Evolutionary conservation across 2,329 filamentous ascomycete genomes (phyloP), one percentile per base, ranked within the genome.

Genomic region (Pseudogymnoascus sp.): DNA sequence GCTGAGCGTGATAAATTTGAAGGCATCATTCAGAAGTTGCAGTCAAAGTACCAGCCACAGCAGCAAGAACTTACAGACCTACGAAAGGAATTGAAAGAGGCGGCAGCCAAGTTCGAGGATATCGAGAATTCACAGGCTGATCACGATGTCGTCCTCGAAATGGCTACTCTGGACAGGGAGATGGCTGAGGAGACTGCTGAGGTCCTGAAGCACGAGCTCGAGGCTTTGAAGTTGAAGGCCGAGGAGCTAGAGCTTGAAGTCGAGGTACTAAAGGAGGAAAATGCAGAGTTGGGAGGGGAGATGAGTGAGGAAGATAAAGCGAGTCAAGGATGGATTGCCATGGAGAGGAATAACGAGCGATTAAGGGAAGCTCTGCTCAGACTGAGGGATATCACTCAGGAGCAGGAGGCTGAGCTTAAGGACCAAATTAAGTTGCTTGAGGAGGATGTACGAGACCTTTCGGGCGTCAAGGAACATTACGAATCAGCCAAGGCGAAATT

Each of bases 141-240:
- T 68, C 87, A 96, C 74, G 95, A 97, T 31, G 84, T 87, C 3
- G 85, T 89, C 5, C 78, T 97, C 71, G 95, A 99, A 76, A 84
- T 95, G 75, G 91, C 92, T 5, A 88, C 90, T 0, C 79, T 99
- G 26, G 95, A 99, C 73, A 86, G 91, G 51, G 93, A 99, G 75
- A 96, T 97, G 90, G 95, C 95, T 0, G 93, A 99, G 75, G 93
- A 97, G 75, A 91, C 87, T 47, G 88, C 90, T 0, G 95, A 97
- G 68, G 86, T 88, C 16, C 80, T 89, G 61, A 95, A 92, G 73
- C 82, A 84, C 1, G 93, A 99, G 72, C 78, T 96, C 23, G 90
- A 96, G 39, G 82, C 85, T 1, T 75, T 96, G 62, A 90, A 91
- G 71, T 78, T 84, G 64, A 91, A 87, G 71, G 77, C 86, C 1